Percentiles rank a stretch among this genome's conserved stretches.
These are phyloP conservation scores for Termitomyces bulborhizus DNA, from an alignment of 768 basidiomycete genomes.

Conservation along the genomic window DNA sequence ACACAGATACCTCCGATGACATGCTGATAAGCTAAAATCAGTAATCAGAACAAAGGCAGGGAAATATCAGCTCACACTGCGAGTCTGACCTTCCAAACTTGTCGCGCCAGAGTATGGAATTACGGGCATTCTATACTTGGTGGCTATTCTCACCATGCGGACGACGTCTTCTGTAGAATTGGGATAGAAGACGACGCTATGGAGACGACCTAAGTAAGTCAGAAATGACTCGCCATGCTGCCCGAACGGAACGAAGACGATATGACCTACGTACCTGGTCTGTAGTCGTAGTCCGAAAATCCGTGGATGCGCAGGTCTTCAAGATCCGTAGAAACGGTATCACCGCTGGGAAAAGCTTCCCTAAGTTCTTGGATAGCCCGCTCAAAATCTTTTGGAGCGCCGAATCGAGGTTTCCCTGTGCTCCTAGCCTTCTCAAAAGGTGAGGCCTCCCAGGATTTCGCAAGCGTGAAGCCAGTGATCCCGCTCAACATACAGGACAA, in stretches of 20 bases:
- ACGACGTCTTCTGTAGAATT: constrained; percentile 76
- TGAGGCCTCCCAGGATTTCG: neutral
- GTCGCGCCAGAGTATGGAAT: constrained; percentile 80
- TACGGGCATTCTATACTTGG: constrained; percentile 70
- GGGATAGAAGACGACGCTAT: constrained; percentile 62
- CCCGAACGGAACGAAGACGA: neutral
- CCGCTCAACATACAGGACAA: constrained; percentile 12
- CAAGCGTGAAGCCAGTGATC: constrained; percentile 11
- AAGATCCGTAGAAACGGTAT: constrained; percentile 41
- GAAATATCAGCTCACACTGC: constrained; percentile 39
- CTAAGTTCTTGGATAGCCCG: constrained; percentile 47
- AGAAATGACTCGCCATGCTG: neutral
- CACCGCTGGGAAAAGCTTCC: constrained; percentile 27
- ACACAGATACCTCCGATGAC: constrained; percentile 66
- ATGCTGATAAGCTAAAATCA: constrained; percentile 20
- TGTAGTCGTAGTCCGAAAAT: constrained; percentile 44
- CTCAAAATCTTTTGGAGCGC: constrained; percentile 45
- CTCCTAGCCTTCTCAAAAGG: neutral
- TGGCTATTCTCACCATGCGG: constrained; percentile 68
- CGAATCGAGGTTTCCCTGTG: constrained; percentile 29
- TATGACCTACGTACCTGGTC: constrained; percentile 40
- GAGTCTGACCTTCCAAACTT: constrained; percentile 71
- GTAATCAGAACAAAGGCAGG: neutral
- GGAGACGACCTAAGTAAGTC: constrained; percentile 19
- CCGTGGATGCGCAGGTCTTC: constrained; percentile 51